A percentile compares a stretch with the other conserved stretches of the same genome.
Conservation (phyloP, 768 basidiomycete species). For the Amanita fuliginea region DNA sequence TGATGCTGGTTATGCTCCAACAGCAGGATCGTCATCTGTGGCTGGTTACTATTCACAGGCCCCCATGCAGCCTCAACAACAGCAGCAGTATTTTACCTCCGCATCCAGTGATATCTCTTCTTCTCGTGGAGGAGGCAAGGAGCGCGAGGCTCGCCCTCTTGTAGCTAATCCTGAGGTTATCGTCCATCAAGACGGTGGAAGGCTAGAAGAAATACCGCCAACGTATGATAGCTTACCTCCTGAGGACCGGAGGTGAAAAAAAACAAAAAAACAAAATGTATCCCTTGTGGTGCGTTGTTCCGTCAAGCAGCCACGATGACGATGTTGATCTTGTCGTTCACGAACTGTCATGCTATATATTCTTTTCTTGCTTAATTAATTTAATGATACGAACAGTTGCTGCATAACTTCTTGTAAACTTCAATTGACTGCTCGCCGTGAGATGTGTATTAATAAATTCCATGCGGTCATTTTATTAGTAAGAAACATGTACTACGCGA, state of each 20-base stretch:
- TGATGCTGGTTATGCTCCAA: constrained; percentile 1
- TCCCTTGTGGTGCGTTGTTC: not conserved
- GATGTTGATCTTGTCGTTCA: not conserved
- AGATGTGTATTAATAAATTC: not conserved
- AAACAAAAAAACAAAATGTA: not conserved
- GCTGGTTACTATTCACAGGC: constrained; percentile 1
- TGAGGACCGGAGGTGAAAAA: constrained; percentile 1
- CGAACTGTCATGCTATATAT: not conserved
- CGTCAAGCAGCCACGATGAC: not conserved
- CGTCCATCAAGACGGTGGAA: constrained; percentile 6
- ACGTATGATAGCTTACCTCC: constrained; percentile 3
- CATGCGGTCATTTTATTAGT: too few species aligned
- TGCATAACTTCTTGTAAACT: not conserved
- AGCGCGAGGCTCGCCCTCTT: not conserved
- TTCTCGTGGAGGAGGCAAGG: constrained; percentile 5
- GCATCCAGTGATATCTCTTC: not conserved
- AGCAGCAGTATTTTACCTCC: constrained; percentile 1
- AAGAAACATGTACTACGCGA: too few species aligned
- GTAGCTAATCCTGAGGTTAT: constrained; percentile 4
- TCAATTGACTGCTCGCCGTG: not conserved
- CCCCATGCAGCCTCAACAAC: constrained; percentile 1
- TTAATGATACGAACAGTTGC: not conserved
- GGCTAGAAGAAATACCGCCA: constrained; percentile 2
- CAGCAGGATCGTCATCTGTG: constrained; percentile 3
- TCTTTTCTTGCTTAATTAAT: not conserved